Base-by-base conservation (phyloP, 202 grass and related monocot genomes). In the Zoysia matrella region DNA sequence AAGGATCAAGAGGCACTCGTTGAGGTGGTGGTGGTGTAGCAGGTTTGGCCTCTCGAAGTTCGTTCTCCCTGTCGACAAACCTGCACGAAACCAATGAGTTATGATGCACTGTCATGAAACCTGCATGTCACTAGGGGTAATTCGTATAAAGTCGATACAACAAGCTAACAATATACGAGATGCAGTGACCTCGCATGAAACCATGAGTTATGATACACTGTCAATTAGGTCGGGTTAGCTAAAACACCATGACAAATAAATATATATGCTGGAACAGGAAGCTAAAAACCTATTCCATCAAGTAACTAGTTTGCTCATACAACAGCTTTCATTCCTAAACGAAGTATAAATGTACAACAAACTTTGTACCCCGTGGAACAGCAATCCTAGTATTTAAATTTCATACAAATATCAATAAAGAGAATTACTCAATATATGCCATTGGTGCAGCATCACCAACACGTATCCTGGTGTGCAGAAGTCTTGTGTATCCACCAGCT, bases 51-150 rank as follows among this genome's bases (percentile, higher is more conserved):
- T 95, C 87, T 82, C 86, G 78, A 44, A 98, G 91, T 55, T 98
- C 95, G 14, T 98, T 95, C 57, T 98, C 92, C 88, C 95, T 93
- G 65, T 95, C 92, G 1, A 98, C 88, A 47, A 98, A 98, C 83
- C 95, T 98, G 89, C 18, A 61, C 22, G 82, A 3, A 30, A 50
- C 16, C 52, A 2, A 65, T 83, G 50, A 70, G 73, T 40, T 68
- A 4, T 51, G 22, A 8, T 58, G 8, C 5, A 58, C 22, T 22
- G 22, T 22, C 22, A 22, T 22, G 22, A 22, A 22, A 22, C 22
- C 22, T 16, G 55, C 15, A 18, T 18, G 15, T 16, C 55, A 16
- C 45, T 58, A 58, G n/a, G 55, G n/a, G 55, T n/a, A 58, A 58
- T 16, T 58, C 55, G 18, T n/a, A 56, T 15, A 56, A 10, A 53